phyloP scores from a whole-genome alignment of 23 red algal species.

The Gracilaria domingensis region DNA sequence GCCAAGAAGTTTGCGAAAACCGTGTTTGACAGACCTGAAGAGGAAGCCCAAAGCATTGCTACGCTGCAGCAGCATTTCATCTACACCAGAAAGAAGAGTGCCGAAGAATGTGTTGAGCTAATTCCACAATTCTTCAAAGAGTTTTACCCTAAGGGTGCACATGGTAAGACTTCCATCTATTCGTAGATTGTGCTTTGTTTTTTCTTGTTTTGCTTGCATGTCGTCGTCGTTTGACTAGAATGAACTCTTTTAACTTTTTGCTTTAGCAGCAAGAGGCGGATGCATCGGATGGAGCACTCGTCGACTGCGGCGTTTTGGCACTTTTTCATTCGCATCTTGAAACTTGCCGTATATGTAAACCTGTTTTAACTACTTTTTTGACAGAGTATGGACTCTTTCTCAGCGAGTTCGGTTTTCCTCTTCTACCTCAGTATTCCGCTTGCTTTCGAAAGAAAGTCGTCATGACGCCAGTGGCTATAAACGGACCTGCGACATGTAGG shows the following conservation, averaged over 20 bases:
- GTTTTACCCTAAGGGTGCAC: conserved; percentile 70
- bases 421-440: too few species aligned
- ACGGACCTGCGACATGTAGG: too few species aligned
- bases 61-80: conserved; percentile 83
- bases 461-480: too few species aligned
- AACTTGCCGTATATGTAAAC: background rate
- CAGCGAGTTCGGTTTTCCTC: too few species aligned
- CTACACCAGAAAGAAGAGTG: conserved; percentile 56
- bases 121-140: conserved; percentile 65
- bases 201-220: background rate
- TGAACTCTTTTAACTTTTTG: background rate
- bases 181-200: background rate
- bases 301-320: too few species aligned
- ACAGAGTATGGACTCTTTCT: too few species aligned
- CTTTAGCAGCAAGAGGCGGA: background rate
- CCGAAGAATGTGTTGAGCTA: conserved; percentile 64
- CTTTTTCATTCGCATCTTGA: too few species aligned
- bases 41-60: conserved; percentile 69
- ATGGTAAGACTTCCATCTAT: conserved; percentile 27
- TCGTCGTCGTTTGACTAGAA: background rate
- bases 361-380: background rate
- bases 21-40: conserved; percentile 59
- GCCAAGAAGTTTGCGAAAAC: conserved; percentile 65
- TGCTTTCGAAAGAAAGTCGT: too few species aligned
- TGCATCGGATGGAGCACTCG: background rate